Conservation (phyloP, 148 eudicot genomes). For the Rhododendron molle region DNA sequence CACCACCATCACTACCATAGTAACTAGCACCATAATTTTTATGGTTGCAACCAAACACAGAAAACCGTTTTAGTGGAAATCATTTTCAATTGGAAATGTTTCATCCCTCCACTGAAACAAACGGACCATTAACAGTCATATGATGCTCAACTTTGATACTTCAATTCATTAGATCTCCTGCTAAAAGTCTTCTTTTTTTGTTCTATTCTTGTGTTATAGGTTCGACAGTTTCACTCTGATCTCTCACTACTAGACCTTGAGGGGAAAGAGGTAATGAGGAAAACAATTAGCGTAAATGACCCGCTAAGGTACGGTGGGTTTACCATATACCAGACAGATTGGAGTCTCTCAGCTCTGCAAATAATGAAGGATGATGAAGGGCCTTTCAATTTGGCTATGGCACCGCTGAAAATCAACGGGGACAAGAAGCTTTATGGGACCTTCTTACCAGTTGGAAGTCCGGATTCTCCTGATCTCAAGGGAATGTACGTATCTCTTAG, state of each 20-base stretch:
- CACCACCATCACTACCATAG: background rate
- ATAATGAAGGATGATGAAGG: conserved; percentile 79
- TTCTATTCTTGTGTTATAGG: conserved; percentile 34
- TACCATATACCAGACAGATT: conserved; percentile 96
- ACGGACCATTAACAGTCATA: background rate
- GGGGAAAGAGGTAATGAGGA: conserved; percentile 91
- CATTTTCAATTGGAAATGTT: background rate
- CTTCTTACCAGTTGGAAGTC: conserved; percentile 69
- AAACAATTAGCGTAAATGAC: conserved; percentile 90
- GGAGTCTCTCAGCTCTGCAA: conserved; percentile 93
- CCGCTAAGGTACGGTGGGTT: conserved; percentile 91
- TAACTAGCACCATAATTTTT: background rate
- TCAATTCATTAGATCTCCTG: background rate
- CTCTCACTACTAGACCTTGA: conserved; percentile 75
- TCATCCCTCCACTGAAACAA: background rate
- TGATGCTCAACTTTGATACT: background rate
- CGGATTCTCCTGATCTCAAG: conserved; percentile 64
- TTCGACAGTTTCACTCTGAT: conserved; percentile 80
- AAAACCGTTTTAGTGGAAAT: background rate
- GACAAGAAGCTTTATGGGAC: conserved; percentile 95
- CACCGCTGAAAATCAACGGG: conserved; percentile 71
- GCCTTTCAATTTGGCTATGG: conserved; percentile 96
- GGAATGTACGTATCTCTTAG: conserved; percentile 70
- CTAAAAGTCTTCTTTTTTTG: conserved; percentile 14
- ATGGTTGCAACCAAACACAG: background rate